Base-by-base conservation (phyloP, 345 rosid genomes). In the Linum trigynum region DNA sequence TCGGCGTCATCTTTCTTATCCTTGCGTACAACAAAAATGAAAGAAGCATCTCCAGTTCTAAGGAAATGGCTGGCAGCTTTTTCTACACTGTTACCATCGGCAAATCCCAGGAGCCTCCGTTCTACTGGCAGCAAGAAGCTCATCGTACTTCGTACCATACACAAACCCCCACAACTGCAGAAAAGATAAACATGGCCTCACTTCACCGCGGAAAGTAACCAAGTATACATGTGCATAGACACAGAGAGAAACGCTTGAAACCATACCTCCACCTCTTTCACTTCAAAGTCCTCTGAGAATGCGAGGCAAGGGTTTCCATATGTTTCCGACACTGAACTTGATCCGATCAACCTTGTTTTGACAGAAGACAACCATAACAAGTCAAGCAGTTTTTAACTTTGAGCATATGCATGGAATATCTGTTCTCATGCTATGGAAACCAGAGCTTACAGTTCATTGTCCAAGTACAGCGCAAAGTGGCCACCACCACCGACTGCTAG, bases 401-500 rank as follows among this genome's bases (percentile, higher is more conserved):
- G n/a, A 11, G 64, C 16, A 7, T 55, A 5, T 51, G 37, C 17
- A 64, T 23, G 32, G 32, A 23, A 23, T 23, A 23, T 23, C 0
- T 23, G 32, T 23, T 23, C 32, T 23, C 32, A 23, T 23, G 32
- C 32, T 23, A 23, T 23, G 32, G 32, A 50, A 38, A 8, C 35
- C 17, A 40, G 55, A 65, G 5, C 95, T 82, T 78, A 90, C 97
- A 94, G 84, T 59, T 90, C 99, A 69, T 80, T 78, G 67, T 94
- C 97, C 65, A 94, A 77, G 77, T 94, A 94, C 58, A 90, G 81
- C 57, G 96, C 99, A 74, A 94, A 94, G 64, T 86, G 92, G 60
- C 97, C 87, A 65, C 99, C 99, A 41, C 99, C 97, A 11, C 97
- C 99, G 17, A 94, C 73, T 57, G 99, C 99, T 61, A 94, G 76